Base-by-base conservation (phyloP, 2,329 filamentous ascomycete genomes). In the Coniochaeta sp. region DNA sequence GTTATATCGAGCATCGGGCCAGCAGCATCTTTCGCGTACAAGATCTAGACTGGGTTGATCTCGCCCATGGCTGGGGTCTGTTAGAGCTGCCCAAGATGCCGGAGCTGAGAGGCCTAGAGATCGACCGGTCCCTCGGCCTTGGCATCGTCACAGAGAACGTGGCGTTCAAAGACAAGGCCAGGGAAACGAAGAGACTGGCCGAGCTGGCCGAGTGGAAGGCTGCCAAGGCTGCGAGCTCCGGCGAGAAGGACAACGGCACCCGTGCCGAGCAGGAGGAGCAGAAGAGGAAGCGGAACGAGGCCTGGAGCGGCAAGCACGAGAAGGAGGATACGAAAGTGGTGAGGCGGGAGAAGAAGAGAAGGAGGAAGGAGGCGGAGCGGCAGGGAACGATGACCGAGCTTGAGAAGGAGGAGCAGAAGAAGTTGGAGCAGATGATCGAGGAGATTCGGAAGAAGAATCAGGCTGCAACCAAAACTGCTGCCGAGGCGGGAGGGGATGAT, bases 61-160 rank as follows among this genome's bases (percentile, higher is more conserved):
- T 95, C 0, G 93, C 87, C 0, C 80, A 85, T 59, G 89, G 89
- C 0, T 99, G 93, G 91, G 95, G 91, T 1, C 79, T 99, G 0
- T 79, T 97, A 2, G 87, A 87, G 57, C 81, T 98, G 64, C 95
- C 95, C 4, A 91, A 89, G 70, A 99, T 99, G 95, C 93, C 95
- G 0, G 95, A 99, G 73, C 77, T 91, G 58, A 89, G 87, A 67
- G 83, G 79, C 0, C 71, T 81, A 5, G 81, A 85, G 14, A 88
- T 88, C 4, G 88, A 91, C 70, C 81, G 82, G 63, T 81, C 77
- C 24, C 75, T 89, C 0, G 85, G 85, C 1, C 73, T 88, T 2
- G 81, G 81, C 1, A 76, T 91, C 12, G 84, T 91, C 70, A 87
- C 89, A 81, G 81, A 87, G 50, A 78, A 73, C 1, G 91, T 86